These are phyloP conservation scores for Fusarium keratoplasticum DNA, from an alignment of 2,329 filamentous ascomycete genomes.

Conservation along the genomic window DNA sequence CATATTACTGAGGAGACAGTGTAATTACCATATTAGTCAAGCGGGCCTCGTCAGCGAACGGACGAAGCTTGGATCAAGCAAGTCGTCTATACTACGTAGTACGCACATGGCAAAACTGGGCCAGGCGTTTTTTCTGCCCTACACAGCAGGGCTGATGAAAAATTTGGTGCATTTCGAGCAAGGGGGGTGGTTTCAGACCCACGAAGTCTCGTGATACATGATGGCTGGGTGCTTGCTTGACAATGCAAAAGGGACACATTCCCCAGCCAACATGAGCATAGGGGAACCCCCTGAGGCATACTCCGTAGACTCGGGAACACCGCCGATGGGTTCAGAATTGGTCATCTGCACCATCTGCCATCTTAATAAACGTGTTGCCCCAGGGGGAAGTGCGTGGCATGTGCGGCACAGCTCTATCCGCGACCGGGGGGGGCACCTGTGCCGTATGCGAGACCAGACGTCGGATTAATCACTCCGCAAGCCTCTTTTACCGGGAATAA, in stretches of 20 bases:
- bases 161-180: background rate
- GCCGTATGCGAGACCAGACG: background rate
- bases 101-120: background rate
- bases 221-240: background rate
- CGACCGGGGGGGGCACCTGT: background rate
- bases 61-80: background rate
- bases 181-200: background rate
- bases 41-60: background rate
- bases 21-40: background rate
- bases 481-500: slow-evolving; percentile 7
- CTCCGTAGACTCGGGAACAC: background rate
- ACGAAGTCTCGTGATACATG: background rate
- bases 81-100: too few species aligned
- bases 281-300: background rate
- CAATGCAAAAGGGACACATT: background rate
- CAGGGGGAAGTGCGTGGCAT: background rate
- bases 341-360: background rate
- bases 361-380: background rate
- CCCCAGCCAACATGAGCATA: background rate
- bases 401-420: background rate
- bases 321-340: background rate
- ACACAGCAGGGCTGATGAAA: background rate
- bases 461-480: slow-evolving; percentile 5
- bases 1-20: background rate
- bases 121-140: background rate